A percentile compares a stretch with the other conserved stretches of the same genome.
Evolutionary conservation across 2,329 filamentous ascomycete genomes (phyloP).

Genomic region (Pyrenochaeta sp.): DNA sequence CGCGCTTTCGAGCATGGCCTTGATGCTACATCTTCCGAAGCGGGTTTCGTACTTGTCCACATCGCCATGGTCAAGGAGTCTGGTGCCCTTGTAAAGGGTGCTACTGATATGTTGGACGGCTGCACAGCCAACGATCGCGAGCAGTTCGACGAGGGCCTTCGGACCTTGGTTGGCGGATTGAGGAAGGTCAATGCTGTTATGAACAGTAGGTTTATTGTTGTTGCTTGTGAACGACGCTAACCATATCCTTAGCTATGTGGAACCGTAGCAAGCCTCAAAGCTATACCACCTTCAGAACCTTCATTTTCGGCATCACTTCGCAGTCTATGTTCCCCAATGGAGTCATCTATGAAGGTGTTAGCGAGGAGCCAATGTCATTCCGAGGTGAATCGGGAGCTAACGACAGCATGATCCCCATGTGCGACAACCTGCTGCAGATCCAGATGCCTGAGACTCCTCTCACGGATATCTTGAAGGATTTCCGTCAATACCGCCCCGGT

Average conservation of each 20-base stretch:
- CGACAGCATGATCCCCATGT: slow-evolving; percentile 90
- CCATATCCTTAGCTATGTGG: slow-evolving; percentile 75
- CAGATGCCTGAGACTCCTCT: slow-evolving; percentile 89
- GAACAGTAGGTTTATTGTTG: slow-evolving; percentile 65
- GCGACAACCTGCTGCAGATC: slow-evolving; percentile 87
- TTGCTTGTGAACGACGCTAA: slow-evolving; percentile 4
- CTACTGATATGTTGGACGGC: slow-evolving; percentile 70
- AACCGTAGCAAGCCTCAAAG: slow-evolving; percentile 80
- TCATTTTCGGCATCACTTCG: slow-evolving; percentile 94
- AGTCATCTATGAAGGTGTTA: slow-evolving; percentile 86
- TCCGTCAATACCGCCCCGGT: slow-evolving; percentile 85
- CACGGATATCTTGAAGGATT: slow-evolving; percentile 87
- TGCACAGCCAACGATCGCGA: slow-evolving; percentile 56
- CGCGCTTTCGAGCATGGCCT: slow-evolving; percentile 91
- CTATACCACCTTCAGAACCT: slow-evolving; percentile 91
- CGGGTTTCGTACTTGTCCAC: slow-evolving; percentile 94
- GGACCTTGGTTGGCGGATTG: slow-evolving; percentile 66
- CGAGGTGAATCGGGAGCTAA: slow-evolving; percentile 93
- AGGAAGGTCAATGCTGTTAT: slow-evolving; percentile 78
- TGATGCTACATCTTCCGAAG: slow-evolving; percentile 86
- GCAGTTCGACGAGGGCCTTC: slow-evolving; percentile 65
- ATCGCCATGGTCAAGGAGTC: slow-evolving; percentile 95
- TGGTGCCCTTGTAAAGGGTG: slow-evolving; percentile 76
- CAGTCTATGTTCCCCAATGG: slow-evolving; percentile 95
- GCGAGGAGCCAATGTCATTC: slow-evolving; percentile 79